Evolutionary conservation across 306 rosid genomes (phyloP).

Genomic region (Corylus avellana): DNA sequence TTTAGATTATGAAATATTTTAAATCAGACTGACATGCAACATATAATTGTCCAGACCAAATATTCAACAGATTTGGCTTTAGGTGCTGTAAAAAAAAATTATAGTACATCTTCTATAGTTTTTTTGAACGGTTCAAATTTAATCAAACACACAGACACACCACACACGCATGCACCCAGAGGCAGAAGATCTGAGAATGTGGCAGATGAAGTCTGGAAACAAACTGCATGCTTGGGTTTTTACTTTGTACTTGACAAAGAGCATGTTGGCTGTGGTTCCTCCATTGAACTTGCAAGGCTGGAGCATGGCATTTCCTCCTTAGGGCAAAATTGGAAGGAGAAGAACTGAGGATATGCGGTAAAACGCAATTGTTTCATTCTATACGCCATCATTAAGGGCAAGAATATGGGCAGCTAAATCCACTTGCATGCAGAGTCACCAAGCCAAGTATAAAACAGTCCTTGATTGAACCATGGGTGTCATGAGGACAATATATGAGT

Average conservation of each 20-base stretch:
- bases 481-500: neutral
- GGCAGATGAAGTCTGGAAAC: neutral
- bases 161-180: neutral
- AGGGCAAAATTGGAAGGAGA: neutral
- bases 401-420: neutral
- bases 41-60: too few species aligned
- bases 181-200: neutral
- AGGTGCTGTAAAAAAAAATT: too few species aligned
- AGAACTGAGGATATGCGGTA: neutral
- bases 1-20: too few species aligned
- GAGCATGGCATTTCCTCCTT: neutral
- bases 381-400: neutral
- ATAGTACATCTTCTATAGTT: too few species aligned
- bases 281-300: neutral
- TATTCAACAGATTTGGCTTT: too few species aligned
- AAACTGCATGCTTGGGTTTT: neutral
- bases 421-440: too few species aligned
- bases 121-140: too few species aligned
- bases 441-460: constrained; percentile 3
- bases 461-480: neutral
- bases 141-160: too few species aligned
- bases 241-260: neutral
- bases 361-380: neutral
- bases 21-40: too few species aligned
- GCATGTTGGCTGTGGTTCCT: neutral